Conservation (phyloP, 2,329 filamentous ascomycete genomes). For the Colletotrichum viniferum region DNA sequence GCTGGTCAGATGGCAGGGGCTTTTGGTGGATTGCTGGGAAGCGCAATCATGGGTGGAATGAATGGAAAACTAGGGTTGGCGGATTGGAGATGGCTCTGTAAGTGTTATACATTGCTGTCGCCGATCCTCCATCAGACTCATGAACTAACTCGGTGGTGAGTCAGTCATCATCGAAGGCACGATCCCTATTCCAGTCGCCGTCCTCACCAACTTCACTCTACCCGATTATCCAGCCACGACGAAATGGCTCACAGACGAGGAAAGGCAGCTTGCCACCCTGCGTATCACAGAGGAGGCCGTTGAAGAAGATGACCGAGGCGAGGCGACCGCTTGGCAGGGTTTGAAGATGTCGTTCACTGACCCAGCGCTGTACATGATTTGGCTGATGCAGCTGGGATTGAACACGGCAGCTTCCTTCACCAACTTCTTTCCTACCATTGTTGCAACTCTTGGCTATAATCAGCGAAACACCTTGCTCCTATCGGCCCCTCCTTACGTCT, state of each 20-base stretch:
- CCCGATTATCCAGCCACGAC: conserved; percentile 38
- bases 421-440: not conserved
- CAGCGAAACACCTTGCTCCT: conserved; percentile 16
- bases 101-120: conserved; percentile 55
- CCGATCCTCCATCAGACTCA: not conserved
- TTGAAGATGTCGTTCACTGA: not conserved
- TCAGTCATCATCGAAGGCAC: not conserved
- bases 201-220: conserved; percentile 5
- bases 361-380: conserved; percentile 3
- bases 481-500: conserved; percentile 19
- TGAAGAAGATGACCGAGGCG: not conserved
- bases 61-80: conserved; percentile 29
- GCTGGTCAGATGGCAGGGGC: conserved; percentile 26
- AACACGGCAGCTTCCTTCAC: not conserved
- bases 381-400: conserved; percentile 3
- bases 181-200: conserved; percentile 16
- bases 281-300: not conserved
- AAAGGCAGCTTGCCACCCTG: conserved; percentile 40
- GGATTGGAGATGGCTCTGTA: conserved; percentile 79
- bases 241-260: conserved; percentile 34
- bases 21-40: conserved; percentile 30
- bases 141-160: not conserved
- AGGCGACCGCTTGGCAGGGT: not conserved
- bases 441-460: not conserved
- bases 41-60: conserved; percentile 28